Base-by-base conservation (phyloP, 176 grass and related monocot genomes). In the Paspalum vaginatum region DNA sequence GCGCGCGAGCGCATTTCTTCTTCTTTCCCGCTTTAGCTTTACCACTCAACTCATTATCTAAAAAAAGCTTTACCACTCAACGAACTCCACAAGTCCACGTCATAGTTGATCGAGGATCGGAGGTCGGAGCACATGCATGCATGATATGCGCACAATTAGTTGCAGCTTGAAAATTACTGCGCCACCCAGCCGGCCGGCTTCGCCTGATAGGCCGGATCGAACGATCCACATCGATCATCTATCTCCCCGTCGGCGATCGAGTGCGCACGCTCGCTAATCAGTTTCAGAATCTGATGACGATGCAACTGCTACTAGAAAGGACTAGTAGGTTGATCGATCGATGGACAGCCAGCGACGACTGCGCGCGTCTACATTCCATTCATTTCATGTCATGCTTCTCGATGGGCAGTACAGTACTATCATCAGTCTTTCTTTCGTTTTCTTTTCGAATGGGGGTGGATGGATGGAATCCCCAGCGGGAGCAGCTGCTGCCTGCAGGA, bases 231-330 rank as follows among this genome's bases (percentile, higher is more conserved):
- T 32, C 32, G 1, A 32, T 32, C 51, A 32, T 32, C 32, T 32
- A 32, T 32, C 32, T 3, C 2, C 32, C 32, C 32, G 32, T 49
- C 13, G 24, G 20, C 7, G 18, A 40, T 70, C 27, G 12, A 55
- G 9, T 55, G 70, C 49, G 70, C 50, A 7, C 9, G 6, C 17
- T 53, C n/a, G 53, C 39, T 15, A 72, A 42, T n/a, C 15, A 39
- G 11, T 49, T 38, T 52, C 47, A 50, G 68, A 72, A 53, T 73
- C 44, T 70, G 67, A 50, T 72, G 47, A 52, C 52, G 7, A 16
- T n/a, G 8, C 15, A 52, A 37, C 7, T 18, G 20, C 11, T 68
- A 20, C 65, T 70, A 68, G 7, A 21, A 12, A 10, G 45, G 9
- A 48, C 11, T 48, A 48, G 4, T 63, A 49, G 48, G 27, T 52